Evolutionary conservation across 768 basidiomycete species (phyloP).

Genomic region (Agrocybe chaxingu): DNA sequence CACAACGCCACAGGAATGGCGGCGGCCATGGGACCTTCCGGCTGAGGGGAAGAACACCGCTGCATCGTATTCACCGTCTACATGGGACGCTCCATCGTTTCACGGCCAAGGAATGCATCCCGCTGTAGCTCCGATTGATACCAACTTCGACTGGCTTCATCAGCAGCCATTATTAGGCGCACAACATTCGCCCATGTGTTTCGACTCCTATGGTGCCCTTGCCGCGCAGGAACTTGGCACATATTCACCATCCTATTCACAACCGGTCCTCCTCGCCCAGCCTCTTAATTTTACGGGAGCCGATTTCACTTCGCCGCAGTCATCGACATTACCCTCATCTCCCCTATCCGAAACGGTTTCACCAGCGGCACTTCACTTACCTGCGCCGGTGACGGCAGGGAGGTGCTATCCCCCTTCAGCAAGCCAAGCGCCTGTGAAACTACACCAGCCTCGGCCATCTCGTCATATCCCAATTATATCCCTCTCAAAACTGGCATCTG

Average conservation of each 20-base stretch:
- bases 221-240: neutral
- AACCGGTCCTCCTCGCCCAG: neutral
- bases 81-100: conserved; percentile 12
- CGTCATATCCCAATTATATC: conserved; percentile 43
- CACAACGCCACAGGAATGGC: conserved; percentile 24
- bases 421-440: conserved; percentile 26
- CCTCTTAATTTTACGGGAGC: neutral
- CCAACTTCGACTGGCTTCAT: conserved; percentile 14
- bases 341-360: conserved; percentile 10
- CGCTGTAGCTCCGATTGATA: conserved; percentile 14
- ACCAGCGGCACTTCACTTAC: conserved; percentile 14
- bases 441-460: conserved; percentile 45
- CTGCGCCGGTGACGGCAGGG: conserved; percentile 15
- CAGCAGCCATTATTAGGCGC: conserved; percentile 6
- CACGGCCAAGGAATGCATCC: conserved; percentile 10
- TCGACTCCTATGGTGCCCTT: neutral
- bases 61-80: conserved; percentile 4
- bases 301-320: conserved; percentile 7
- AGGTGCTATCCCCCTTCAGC: conserved; percentile 3
- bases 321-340: conserved; percentile 18
- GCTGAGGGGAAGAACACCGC: conserved; percentile 1
- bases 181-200: neutral
- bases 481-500: conserved; percentile 37
- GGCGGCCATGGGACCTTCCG: conserved; percentile 6
- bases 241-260: conserved; percentile 5